These are phyloP conservation scores for Yamadazyma membranifaciens DNA, from an alignment of 1,139 yeast genomes.

Conservation along the genomic window DNA sequence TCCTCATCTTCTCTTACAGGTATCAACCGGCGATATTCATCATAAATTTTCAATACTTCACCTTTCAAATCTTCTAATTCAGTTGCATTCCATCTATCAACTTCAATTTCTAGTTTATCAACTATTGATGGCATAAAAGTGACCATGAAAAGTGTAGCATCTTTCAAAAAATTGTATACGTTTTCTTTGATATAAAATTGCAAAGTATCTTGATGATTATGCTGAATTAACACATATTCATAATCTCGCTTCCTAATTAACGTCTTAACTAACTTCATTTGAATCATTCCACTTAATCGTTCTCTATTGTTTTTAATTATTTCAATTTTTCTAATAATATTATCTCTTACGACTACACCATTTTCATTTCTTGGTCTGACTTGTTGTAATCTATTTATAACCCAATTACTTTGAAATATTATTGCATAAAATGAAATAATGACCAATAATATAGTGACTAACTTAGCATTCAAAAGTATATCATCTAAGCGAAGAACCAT, in stretches of 20 bases:
- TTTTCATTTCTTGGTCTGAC: background rate
- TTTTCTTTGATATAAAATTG: constrained; percentile 14
- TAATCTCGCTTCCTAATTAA: constrained; percentile 26
- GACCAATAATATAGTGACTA: background rate
- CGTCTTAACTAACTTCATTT: constrained; percentile 17
- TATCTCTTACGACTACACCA: background rate
- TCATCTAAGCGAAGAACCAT: background rate
- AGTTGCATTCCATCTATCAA: constrained; percentile 18
- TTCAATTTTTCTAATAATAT: background rate
- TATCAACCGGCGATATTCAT: constrained; percentile 3
- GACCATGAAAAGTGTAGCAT: constrained; percentile 19
- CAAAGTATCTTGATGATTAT: constrained; percentile 11
- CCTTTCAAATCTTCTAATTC: constrained; percentile 21
- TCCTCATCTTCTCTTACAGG: background rate
- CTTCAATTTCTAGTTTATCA: constrained; percentile 13
- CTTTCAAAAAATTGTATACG: constrained; percentile 20
- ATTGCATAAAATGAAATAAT: background rate
- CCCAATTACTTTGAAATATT: background rate
- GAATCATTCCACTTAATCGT: constrained; percentile 5
- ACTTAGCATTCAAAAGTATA: background rate
- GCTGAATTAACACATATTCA: constrained; percentile 19
- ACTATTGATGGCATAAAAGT: constrained; percentile 23
- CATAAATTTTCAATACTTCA: constrained; percentile 10
- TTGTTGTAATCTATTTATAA: background rate
- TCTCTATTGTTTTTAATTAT: background rate